Evolutionary conservation across 345 rosid species (phyloP), one percentile per base, ranked within the genome.

Genomic region (Lagerstroemia speciosa): DNA sequence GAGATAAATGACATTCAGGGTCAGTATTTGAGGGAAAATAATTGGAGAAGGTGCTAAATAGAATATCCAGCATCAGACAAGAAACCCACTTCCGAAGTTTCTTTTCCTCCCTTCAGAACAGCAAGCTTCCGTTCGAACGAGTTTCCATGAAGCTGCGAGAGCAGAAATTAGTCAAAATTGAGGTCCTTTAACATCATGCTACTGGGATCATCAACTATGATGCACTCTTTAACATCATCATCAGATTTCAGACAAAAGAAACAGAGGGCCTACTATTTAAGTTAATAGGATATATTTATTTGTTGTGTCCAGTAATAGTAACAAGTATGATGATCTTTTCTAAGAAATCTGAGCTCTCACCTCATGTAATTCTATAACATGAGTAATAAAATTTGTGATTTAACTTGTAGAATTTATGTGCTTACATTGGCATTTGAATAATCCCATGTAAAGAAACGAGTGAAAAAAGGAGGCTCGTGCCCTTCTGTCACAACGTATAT

Each of bases 61-160:
- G n/a, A 36, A 36, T 31, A 37, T 31, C 6, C 24, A 5, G 24
- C 24, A 61, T 62, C 22, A 30, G 2, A 24, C 65, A 20, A 72
- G 55, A 68, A 48, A 74, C 89, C 75, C 80, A 82, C 97, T 57
- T 80, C 84, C 38, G 72, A 68, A 69, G 31, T 69, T 74, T 79
- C 70, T 37, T 73, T 71, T 67, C 78, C 80, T 69, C 87, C 92
- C 76, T 87, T 89, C 67, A 91, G 71, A 69, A 80, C 70, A 65
- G 96, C 84, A 55, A 92, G 96, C 82, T 87, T 92, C 82, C 93
- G 75, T 77, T 92, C 90, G 81, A 87, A 92, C 41, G 98, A 92
- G 83, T 92, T 92, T 38, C 98, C 96, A 65, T 73, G 88, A 90
- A 87, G 78, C 96, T 89, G 76, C 75, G 20, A 22, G 41, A 68